phyloP scores from a whole-genome alignment of 495 filamentous ascomycete species.

The Lophium mytilinum region DNA sequence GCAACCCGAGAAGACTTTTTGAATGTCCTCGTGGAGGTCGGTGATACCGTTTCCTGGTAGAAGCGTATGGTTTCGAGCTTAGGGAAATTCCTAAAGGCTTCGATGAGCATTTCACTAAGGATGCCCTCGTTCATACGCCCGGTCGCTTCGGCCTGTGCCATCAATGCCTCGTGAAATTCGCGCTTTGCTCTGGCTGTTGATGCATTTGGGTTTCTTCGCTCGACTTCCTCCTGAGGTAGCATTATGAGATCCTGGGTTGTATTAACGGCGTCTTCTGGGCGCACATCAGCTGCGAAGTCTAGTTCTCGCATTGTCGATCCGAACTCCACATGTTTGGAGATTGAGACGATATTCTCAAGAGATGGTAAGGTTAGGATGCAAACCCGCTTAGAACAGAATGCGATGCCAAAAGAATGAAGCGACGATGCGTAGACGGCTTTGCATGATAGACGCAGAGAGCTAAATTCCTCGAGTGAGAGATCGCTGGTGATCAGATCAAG shows the following conservation, averaged over 20 bases:
- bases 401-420: neutral
- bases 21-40: neutral
- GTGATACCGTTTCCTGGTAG: neutral
- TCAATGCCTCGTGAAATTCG: neutral
- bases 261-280: neutral
- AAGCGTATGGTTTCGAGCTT: neutral
- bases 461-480: neutral
- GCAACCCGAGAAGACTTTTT: neutral
- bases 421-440: neutral
- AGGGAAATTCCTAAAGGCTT: neutral
- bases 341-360: neutral
- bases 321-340: neutral
- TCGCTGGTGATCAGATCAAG: neutral
- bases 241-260: too few species aligned
- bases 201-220: neutral
- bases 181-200: neutral
- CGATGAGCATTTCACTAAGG: neutral
- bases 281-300: neutral
- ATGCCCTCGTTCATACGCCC: neutral
- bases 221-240: neutral
- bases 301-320: neutral
- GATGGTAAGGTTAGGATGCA: neutral
- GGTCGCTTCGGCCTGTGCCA: neutral
- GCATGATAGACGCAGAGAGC: neutral
- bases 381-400: neutral